Evolutionary conservation across 2,329 filamentous ascomycete species (phyloP).

Genomic region (Hortaea werneckii): DNA sequence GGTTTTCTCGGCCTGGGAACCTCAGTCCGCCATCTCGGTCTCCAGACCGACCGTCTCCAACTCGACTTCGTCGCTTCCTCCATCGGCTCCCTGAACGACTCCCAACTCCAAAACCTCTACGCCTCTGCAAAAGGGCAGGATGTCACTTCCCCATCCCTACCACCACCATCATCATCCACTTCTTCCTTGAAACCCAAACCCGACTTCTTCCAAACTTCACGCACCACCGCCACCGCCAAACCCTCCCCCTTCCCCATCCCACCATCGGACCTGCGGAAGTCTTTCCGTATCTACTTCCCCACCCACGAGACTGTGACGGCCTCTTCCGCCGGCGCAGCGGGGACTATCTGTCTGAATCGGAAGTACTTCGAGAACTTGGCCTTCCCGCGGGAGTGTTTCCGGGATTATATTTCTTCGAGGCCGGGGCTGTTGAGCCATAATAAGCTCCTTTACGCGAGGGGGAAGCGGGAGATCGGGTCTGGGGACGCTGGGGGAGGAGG

Average conservation of each 20-base stretch:
- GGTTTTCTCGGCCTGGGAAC: constrained; percentile 67
- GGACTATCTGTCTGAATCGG: constrained; percentile 70
- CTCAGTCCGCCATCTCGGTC: constrained; percentile 54
- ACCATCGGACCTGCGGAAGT: constrained; percentile 31
- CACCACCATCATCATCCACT: constrained; percentile 3
- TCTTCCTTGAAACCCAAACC: constrained; percentile 11
- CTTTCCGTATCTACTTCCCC: constrained; percentile 72
- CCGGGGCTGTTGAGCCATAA: constrained; percentile 74
- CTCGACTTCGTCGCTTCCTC: constrained; percentile 70
- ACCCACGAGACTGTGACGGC: constrained; percentile 49
- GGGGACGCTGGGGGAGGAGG: background rate
- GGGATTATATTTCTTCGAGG: constrained; percentile 65
- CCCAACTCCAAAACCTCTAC: constrained; percentile 53
- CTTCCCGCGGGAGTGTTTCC: constrained; percentile 64
- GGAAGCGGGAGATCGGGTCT: constrained; percentile 16
- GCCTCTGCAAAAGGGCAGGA: constrained; percentile 45
- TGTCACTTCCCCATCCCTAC: constrained; percentile 9
- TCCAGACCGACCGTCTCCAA: constrained; percentile 30
- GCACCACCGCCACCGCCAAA: constrained; percentile 7
- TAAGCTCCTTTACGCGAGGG: constrained; percentile 45
- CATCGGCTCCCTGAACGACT: constrained; percentile 62
- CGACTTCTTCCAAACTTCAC: constrained; percentile 15
- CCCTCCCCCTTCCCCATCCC: no score
- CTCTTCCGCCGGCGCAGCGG: constrained; percentile 43
- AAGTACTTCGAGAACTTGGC: constrained; percentile 58